Evolutionary conservation across 2,329 filamentous ascomycete genomes (phyloP).

Genomic region (Phialophora tarda): DNA sequence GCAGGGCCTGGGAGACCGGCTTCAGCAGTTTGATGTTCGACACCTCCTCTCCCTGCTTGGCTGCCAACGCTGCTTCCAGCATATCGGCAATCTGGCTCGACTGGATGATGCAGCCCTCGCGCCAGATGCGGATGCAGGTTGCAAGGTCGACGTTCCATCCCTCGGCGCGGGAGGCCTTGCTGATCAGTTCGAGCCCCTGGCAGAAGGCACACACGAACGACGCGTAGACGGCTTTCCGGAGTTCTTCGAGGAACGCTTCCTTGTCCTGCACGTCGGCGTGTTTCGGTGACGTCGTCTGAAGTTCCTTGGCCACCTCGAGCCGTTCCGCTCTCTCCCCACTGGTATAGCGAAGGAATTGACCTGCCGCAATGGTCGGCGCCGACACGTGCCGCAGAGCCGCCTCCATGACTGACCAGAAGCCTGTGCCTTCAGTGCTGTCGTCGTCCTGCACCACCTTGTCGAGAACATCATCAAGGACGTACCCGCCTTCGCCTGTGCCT

Average conservation of each 20-base stretch:
- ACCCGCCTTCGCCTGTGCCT: not conserved
- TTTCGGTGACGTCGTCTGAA: not conserved
- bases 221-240: not conserved
- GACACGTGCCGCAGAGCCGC: not conserved
- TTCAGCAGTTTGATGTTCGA: conserved; percentile 1
- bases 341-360: not conserved
- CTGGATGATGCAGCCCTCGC: conserved; percentile 12
- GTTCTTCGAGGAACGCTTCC: conserved; percentile 2
- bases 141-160: conserved; percentile 4
- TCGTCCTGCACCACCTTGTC: conserved; percentile 14
- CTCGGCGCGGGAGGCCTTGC: conserved; percentile 1
- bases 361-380: conserved; percentile 7
- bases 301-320: not conserved
- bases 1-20: not conserved
- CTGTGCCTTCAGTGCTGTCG: conserved; percentile 6
- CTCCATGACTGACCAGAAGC: conserved; percentile 4
- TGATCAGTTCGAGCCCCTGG: conserved; percentile 12
- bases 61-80: not conserved
- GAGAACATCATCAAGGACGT: conserved; percentile 1
- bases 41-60: not conserved
- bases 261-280: not conserved
- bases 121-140: conserved; percentile 12
- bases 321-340: not conserved
- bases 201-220: conserved; percentile 3
- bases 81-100: conserved; percentile 5